A percentile compares a stretch with the other conserved stretches of the same genome.
phyloP scores from a whole-genome alignment of 176 grass and related monocot species.

The Olyra latifolia region DNA sequence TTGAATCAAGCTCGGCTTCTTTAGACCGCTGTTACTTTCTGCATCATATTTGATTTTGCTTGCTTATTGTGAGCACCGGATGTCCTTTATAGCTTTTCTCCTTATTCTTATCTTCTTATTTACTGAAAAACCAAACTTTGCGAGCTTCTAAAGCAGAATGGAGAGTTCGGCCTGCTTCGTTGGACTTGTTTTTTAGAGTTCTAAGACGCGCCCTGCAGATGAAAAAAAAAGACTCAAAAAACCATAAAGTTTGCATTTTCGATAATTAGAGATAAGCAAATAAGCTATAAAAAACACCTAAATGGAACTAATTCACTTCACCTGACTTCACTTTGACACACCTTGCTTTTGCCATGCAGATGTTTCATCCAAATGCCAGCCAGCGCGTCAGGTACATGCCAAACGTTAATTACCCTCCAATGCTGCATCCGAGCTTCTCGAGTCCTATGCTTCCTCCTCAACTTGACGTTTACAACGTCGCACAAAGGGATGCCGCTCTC shows the following conservation, averaged over 20 bases:
- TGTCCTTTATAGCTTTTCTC: too few species aligned
- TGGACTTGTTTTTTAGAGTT: too few species aligned
- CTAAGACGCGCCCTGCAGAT: too few species aligned
- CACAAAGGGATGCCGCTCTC: neutral
- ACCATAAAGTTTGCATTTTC: too few species aligned
- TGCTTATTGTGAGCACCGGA: neutral
- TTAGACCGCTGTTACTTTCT: neutral
- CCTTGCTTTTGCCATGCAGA: neutral
- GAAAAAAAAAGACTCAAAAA: too few species aligned
- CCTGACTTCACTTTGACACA: neutral
- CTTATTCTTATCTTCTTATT: too few species aligned
- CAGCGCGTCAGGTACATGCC: conserved; percentile 19
- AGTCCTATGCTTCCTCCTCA: neutral
- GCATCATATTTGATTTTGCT: neutral
- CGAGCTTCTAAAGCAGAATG: too few species aligned
- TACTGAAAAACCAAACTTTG: too few species aligned
- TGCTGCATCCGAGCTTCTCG: neutral
- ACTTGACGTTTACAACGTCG: neutral
- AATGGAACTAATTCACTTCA: neutral
- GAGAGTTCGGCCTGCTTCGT: too few species aligned
- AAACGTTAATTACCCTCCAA: neutral
- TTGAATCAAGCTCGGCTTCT: neutral
- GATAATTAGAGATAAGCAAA: too few species aligned
- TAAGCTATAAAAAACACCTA: too few species aligned
- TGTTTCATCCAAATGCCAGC: neutral